Evolutionary conservation across 495 filamentous ascomycete species (phyloP), one percentile per base, ranked within the genome.

Genomic region (Lichenothelia convexa): DNA sequence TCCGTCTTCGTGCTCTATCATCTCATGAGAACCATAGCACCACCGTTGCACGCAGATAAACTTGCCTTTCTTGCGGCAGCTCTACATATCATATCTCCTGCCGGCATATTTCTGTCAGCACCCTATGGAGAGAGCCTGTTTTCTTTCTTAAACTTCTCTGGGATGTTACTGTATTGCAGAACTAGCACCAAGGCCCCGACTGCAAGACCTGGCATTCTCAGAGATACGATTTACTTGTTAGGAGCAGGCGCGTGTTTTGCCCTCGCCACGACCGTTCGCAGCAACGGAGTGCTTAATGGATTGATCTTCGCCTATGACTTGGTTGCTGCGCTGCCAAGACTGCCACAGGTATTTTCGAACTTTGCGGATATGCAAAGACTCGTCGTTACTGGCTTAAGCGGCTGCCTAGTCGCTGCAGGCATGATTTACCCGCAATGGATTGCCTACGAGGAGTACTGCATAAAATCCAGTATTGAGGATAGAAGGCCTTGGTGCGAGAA

Each of bases 221-320:
- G 24, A 36, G 11, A 23, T 24, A 64, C 71, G 50, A 41, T 60
- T 21, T 60, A 55, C 40, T 49, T 75, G 34, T 29, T 92, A 20
- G 35, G 60, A 5, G 64, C 76, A 2, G 80, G 80, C 3, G 42
- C 69, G 4, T 42, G 71, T n/a, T 85, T 94, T 50, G 78, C 75
- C 0, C 43, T 73, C 16, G 80, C 84, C 1, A 76, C 74, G 2
- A 69, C 68, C 8, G 73, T 92, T 30, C 74, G 89, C 32, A 82
- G 78, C 45, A 97, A 97, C 56, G 89, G 82, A 3, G 53, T 93
- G 18, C 60, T 95, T 2, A 91, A 81, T 53, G 89, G 89, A 5
- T 46, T 80, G 17, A 48, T 80, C 13, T 70, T 89, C 32, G 63
- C 75, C 21, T 67, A 61, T 43, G 77, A 81, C 54, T 62, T 63